Evolutionary conservation across 1,284 basidiomycete species (phyloP).

Genomic region (Fomitopsis pinicola): DNA sequence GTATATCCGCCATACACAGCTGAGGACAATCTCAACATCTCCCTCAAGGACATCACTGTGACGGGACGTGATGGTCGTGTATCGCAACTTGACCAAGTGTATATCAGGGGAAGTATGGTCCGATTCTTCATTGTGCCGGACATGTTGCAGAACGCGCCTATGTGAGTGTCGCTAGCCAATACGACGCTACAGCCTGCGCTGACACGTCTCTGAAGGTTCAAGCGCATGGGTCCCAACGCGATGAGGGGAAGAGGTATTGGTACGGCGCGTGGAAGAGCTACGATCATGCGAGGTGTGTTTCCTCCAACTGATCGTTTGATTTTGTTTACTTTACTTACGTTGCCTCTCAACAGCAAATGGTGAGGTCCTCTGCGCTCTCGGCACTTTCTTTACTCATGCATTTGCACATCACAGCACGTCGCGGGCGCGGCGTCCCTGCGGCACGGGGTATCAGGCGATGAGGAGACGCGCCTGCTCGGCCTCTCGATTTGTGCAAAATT

Average conservation of each 20-base stretch:
- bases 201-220: constrained; percentile 67
- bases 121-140: constrained; percentile 99
- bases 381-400: constrained; percentile 4
- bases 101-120: constrained; percentile 97
- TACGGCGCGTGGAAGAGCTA: constrained; percentile 92
- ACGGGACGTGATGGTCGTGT: constrained; percentile 98
- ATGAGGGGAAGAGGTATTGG: constrained; percentile 99
- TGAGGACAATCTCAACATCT: constrained; percentile 98
- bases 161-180: constrained; percentile 56
- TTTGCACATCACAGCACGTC: constrained; percentile 55
- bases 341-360: constrained; percentile 13
- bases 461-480: constrained; percentile 19
- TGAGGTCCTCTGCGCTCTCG: background rate
- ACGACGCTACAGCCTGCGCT: background rate
- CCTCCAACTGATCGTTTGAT: constrained; percentile 6
- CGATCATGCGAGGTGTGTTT: constrained; percentile 85
- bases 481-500: constrained; percentile 14
- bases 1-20: constrained; percentile 47
- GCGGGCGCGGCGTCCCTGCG: constrained; percentile 74
- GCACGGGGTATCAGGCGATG: constrained; percentile 76
- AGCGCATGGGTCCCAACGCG: constrained; percentile 95
- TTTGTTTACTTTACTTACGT: background rate
- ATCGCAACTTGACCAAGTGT: constrained; percentile 98
- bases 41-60: constrained; percentile 94
- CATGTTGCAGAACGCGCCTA: constrained; percentile 98